Evolutionary conservation across 202 grass and related monocot genomes (phyloP), one percentile per base, ranked within the genome.

Genomic region (Cymbopogon flexuosus): DNA sequence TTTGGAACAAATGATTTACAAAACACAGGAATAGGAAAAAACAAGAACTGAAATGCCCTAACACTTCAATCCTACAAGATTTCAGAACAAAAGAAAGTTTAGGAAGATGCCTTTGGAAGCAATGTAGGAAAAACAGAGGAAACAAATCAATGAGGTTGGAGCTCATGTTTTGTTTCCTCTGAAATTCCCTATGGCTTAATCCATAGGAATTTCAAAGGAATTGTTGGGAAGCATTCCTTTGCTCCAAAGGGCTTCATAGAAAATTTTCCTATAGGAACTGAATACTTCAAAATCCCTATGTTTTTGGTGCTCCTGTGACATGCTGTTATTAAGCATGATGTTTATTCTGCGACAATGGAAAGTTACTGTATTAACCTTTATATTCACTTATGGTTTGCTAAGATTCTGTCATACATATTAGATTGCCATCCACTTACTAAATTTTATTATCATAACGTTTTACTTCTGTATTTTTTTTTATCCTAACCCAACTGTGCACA

Each of bases 341-440:
- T 47, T 75, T 41, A 66, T 64, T 65, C 34, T 79, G 10, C 1
- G 8, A 40, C 19, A 40, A 74, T n/a, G 16, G 34, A 5, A 29
- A 43, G 5, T n/a, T 59, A 40, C 12, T 14, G 5, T 52, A 1
- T 27, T 65, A 33, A 19, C 41, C 31, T 63, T 43, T 33, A 13
- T 83, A 67, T 86, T 60, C 49, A 75, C 10, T 18, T 51, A 73
- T 1, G 15, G 5, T 69, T 19, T n/a, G 2, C 5, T 77, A 12
- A 7, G 41, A 33, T 70, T 19, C 65, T 68, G 23, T 75, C 21
- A 36, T 86, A 31, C 57, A 76, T 69, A 62, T 75, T 76, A 56
- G 21, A 18, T 34, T 29, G 15, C 42, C 16, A 27, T 54, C 5
- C 16, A 18, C 18, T 62, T 15, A 0, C 36, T 37, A 42, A 21